phyloP scores from a whole-genome alignment of 768 basidiomycete species.

The Amanita inopinata region DNA sequence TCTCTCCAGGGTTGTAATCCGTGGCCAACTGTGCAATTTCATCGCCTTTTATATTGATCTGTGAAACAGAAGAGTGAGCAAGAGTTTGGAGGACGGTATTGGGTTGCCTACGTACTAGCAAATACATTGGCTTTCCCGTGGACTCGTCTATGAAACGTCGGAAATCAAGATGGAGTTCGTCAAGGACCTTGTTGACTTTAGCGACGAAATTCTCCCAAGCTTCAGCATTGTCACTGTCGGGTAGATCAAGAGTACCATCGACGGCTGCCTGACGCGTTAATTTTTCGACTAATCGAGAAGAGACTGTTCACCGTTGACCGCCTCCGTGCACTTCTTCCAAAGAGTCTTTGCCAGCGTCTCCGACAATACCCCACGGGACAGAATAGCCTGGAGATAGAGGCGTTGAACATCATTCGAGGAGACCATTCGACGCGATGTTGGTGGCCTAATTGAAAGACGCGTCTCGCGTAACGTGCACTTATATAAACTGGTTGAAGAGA shows the following conservation, averaged over 20 bases:
- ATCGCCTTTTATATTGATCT: conserved; percentile 80
- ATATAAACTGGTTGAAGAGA: background rate
- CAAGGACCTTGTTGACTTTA: conserved; percentile 50
- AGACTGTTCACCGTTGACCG: conserved; percentile 51
- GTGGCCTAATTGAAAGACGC: conserved; percentile 15
- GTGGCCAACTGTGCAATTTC: conserved; percentile 79
- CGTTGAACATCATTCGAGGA: conserved; percentile 57
- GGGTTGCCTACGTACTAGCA: conserved; percentile 41
- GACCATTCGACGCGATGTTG: conserved; percentile 26
- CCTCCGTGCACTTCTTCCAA: conserved; percentile 58
- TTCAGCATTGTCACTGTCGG: conserved; percentile 28
- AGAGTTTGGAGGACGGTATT: background rate
- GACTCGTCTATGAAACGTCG: conserved; percentile 52
- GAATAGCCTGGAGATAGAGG: conserved; percentile 70
- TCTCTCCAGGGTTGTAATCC: conserved; percentile 70
- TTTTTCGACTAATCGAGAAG: conserved; percentile 3
- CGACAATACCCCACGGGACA: conserved; percentile 65
- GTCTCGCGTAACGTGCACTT: conserved; percentile 13
- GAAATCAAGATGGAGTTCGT: conserved; percentile 68
- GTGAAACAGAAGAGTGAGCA: background rate
- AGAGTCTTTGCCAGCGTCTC: conserved; percentile 51
- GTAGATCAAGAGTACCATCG: conserved; percentile 39
- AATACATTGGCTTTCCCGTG: conserved; percentile 54
- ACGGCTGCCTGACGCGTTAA: conserved; percentile 30
- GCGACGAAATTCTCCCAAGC: conserved; percentile 54